Conservation (phyloP, 2,329 filamentous ascomycete genomes). For the Cladophialophora yegresii region DNA sequence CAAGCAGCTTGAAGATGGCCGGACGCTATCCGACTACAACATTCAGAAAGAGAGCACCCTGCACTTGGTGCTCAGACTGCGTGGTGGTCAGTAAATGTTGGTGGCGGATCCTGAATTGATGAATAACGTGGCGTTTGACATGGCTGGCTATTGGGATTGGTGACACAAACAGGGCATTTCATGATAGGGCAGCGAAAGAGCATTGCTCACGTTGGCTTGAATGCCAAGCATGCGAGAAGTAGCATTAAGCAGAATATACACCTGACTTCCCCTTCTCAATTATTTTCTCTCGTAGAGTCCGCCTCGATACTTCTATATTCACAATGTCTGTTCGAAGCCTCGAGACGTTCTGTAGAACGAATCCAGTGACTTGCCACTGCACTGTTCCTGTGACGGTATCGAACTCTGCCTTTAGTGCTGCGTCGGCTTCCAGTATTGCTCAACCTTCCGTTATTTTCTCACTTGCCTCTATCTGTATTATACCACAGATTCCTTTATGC, state of each 20-base stretch:
- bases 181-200: not conserved
- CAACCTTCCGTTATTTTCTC: not conserved
- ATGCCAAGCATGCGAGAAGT: not conserved
- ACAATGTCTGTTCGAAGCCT: not conserved
- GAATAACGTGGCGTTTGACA: conserved; percentile 15
- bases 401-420: not conserved
- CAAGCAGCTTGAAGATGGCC: conserved; percentile 62
- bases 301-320: not conserved
- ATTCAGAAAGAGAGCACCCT: conserved; percentile 65
- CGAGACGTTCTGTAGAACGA: not conserved
- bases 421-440: not conserved
- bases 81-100: conserved; percentile 49
- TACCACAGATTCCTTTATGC: not conserved
- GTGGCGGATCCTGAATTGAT: conserved; percentile 8
- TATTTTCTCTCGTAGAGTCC: not conserved
- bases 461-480: not conserved
- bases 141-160: conserved; percentile 4
- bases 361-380: not conserved
- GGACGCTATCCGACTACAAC: conserved; percentile 57
- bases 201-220: not conserved
- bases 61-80: conserved; percentile 64
- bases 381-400: not conserved
- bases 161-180: not conserved
- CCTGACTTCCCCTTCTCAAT: not conserved
- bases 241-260: not conserved